A percentile compares a stretch with the other conserved stretches of the same genome.
phyloP scores from a whole-genome alignment of 78 protist genomes.

The Dictyostelium citrinum region DNA sequence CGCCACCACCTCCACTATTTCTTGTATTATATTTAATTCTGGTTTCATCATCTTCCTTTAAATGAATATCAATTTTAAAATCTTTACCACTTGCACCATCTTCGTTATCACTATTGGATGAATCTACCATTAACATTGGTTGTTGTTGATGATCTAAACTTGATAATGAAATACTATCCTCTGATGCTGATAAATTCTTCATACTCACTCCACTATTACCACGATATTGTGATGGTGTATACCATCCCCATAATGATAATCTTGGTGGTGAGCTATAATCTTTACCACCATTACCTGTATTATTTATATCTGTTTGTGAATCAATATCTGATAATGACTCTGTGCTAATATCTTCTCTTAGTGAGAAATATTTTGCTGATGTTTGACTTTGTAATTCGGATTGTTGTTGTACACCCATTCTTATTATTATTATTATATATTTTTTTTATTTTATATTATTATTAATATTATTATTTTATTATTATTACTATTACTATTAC shows the following conservation, averaged over 20 bases:
- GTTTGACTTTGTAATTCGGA: constrained; percentile 40
- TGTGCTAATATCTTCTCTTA: constrained; percentile 21
- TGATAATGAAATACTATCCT: not conserved
- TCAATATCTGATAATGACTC: not conserved
- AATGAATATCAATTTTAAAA: constrained; percentile 20
- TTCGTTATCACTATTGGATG: not conserved
- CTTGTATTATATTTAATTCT: too few relatives aligned
- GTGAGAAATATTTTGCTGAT: constrained; percentile 24
- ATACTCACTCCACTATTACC: not conserved
- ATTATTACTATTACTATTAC: not conserved
- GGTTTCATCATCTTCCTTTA: not conserved
- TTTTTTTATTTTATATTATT: not conserved
- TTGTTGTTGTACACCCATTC: constrained; percentile 64
- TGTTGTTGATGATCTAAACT: not conserved
- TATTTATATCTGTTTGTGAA: not conserved
- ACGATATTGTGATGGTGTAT: constrained; percentile 22
- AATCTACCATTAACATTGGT: not conserved
- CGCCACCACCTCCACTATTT: too few relatives aligned
- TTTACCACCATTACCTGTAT: not conserved
- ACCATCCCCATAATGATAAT: constrained; percentile 52
- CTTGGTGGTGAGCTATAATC: not conserved
- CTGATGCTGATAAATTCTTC: not conserved
- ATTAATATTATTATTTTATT: not conserved
- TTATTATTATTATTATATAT: not conserved
- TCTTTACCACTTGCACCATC: not conserved